These are phyloP conservation scores for Cnidoscolus chayamansa DNA, from an alignment of 441 rosid species.

Conservation along the genomic window DNA sequence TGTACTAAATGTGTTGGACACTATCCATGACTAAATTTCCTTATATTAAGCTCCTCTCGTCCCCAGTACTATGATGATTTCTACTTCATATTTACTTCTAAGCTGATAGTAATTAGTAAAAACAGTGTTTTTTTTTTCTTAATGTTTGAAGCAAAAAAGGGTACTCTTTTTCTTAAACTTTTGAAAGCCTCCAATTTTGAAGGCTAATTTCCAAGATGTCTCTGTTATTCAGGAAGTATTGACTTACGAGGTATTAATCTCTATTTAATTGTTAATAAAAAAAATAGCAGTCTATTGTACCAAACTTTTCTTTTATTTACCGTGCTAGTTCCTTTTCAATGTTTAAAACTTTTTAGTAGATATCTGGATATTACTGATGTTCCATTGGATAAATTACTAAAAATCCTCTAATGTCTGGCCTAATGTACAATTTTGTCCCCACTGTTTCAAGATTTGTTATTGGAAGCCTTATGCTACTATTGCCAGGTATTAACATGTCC, in stretches of 20 bases:
- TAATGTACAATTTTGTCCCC: neutral
- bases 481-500: neutral
- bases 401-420: neutral
- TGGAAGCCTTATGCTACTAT: neutral
- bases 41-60: neutral
- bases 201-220: neutral
- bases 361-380: neutral
- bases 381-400: neutral
- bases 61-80: neutral
- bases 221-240: neutral
- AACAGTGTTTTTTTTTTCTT: neutral
- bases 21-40: neutral
- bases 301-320: neutral
- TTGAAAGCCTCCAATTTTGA: neutral
- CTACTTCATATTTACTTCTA: neutral
- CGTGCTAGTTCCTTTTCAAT: neutral
- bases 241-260: neutral
- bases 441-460: too few relatives aligned
- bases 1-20: neutral
- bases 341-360: neutral
- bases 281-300: neutral
- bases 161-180: neutral
- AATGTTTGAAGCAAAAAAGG: neutral
- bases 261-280: neutral
- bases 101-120: neutral